These are phyloP conservation scores for Fusarium nurragi DNA, from an alignment of 2,329 filamentous ascomycete species.

Conservation along the genomic window DNA sequence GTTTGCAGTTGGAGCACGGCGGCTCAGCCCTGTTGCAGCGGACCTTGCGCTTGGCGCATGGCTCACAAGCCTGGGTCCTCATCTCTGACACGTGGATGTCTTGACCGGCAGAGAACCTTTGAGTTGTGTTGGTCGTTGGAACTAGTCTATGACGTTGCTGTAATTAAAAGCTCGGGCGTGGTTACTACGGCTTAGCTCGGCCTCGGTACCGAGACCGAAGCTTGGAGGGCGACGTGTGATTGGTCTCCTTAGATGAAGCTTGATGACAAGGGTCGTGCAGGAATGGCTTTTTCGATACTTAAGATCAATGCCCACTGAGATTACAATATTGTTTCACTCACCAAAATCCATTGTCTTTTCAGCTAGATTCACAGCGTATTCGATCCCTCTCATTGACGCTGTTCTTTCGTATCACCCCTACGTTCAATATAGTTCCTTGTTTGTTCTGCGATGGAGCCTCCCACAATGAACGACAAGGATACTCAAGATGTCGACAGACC, in stretches of 20 bases:
- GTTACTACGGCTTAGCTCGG: background rate
- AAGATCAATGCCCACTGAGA: background rate
- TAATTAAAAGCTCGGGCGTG: constrained; percentile 13
- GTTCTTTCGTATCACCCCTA: too few relatives aligned
- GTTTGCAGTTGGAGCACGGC: constrained; percentile 20
- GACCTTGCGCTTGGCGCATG: constrained; percentile 29
- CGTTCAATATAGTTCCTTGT: too few relatives aligned
- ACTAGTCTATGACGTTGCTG: constrained; percentile 16
- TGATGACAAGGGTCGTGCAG: background rate
- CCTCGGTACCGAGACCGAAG: constrained; percentile 30
- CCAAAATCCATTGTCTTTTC: too few relatives aligned
- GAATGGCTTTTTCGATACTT: background rate
- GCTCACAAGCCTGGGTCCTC: constrained; percentile 23
- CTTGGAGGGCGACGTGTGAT: background rate
- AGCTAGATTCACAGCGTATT: background rate
- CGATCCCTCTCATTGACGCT: background rate
- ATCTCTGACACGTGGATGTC: background rate
- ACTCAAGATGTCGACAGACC: accelerated
- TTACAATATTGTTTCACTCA: background rate
- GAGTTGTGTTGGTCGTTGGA: background rate
- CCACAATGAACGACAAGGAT: background rate
- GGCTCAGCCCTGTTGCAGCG: constrained; percentile 24
- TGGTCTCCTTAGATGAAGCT: background rate
- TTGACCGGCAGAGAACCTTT: background rate
- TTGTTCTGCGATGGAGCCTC: background rate